A percentile compares a stretch with the other conserved stretches of the same genome.
Evolutionary conservation across 768 basidiomycete species (phyloP).

Genomic region (Rhodotorula taiwanensis): DNA sequence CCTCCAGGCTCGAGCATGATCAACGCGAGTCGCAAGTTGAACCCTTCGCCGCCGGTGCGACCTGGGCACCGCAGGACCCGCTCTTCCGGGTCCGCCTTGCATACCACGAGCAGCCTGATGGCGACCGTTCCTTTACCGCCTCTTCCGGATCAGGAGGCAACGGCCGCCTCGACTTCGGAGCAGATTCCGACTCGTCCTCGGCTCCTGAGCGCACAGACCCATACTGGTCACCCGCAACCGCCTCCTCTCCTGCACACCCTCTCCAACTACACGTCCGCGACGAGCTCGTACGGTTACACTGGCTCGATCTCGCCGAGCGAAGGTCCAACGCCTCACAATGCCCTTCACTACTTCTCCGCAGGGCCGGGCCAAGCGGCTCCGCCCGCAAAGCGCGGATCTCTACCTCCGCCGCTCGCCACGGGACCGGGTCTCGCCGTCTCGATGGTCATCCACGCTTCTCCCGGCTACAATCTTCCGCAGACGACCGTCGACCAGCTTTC

Average conservation of each 20-base stretch:
- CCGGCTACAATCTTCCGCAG: conserved; percentile 26
- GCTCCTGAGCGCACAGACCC: conserved; percentile 1
- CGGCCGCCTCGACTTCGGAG: too few relatives aligned
- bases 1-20: not conserved
- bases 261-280: not conserved
- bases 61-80: conserved; percentile 26
- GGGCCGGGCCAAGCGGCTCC: not conserved
- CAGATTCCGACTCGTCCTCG: not conserved
- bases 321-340: not conserved
- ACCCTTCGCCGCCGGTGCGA: conserved; percentile 4
- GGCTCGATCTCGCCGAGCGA: not conserved
- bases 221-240: not conserved
- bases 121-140: conserved; percentile 4
- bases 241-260: not conserved
- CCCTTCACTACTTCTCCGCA: not conserved
- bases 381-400: not conserved
- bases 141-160: not conserved
- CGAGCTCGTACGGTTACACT: not conserved
- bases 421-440: conserved; percentile 19
- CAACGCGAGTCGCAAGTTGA: not conserved
- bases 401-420: not conserved
- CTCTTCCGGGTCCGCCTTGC: conserved; percentile 12
- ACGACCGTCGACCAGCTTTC: conserved; percentile 25
- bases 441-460: conserved; percentile 20
- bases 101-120: not conserved